A percentile compares a stretch with the other conserved stretches of the same genome.
Evolutionary conservation across 306 rosid species (phyloP).

Genomic region (Vigna unguiculata): DNA sequence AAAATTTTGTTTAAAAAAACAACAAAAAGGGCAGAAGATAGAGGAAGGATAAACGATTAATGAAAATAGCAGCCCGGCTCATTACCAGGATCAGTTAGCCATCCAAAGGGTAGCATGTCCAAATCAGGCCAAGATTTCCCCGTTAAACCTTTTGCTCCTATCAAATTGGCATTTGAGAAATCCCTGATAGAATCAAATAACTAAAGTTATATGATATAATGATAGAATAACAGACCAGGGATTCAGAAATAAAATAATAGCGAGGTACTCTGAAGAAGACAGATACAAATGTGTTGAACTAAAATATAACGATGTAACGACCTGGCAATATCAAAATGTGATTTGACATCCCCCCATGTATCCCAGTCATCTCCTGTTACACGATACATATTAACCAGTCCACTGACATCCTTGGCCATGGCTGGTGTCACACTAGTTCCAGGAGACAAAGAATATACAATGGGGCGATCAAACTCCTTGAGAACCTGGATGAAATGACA

Average conservation of each 20-base stretch:
- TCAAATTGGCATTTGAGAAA: conserved; percentile 75
- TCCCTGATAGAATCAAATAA: conserved; percentile 64
- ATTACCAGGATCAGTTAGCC: conserved; percentile 86
- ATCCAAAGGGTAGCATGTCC: conserved; percentile 97
- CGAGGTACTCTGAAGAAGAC: conserved; percentile 40
- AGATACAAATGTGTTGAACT: conserved; percentile 25
- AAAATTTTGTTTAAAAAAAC: background rate
- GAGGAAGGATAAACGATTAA: background rate
- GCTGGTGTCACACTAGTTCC: conserved; percentile 86
- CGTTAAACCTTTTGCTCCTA: conserved; percentile 69
- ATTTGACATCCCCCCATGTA: conserved; percentile 72
- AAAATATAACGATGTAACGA: conserved; percentile 42
- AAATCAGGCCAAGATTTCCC: conserved; percentile 98
- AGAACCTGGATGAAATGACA: conserved; percentile 70
- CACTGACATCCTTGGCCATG: conserved; percentile 77
- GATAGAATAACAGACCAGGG: conserved; percentile 30
- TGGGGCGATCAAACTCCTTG: conserved; percentile 66
- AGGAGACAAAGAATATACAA: conserved; percentile 90
- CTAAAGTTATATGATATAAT: background rate
- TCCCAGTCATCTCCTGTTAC: conserved; percentile 99
- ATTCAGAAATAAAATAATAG: conserved; percentile 34
- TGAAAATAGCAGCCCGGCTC: conserved; percentile 21
- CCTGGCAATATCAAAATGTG: conserved; percentile 87
- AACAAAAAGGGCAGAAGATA: conserved; percentile 3
- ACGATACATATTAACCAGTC: conserved; percentile 85